Conservation (phyloP, 441 rosid species). For the Codiaeum variegatum region DNA sequence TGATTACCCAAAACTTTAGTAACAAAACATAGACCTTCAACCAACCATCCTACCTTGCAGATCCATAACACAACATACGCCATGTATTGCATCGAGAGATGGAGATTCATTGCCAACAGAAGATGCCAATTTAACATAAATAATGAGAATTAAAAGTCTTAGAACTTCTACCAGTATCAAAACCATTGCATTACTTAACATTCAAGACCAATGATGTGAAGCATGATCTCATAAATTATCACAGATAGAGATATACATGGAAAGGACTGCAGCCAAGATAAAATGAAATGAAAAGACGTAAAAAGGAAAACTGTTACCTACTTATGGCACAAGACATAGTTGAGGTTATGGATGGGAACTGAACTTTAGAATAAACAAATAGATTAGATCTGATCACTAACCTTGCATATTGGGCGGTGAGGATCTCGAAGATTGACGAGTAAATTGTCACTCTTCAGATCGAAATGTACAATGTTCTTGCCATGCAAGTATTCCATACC, state of each 20-base stretch:
- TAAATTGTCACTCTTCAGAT: constrained; percentile 72
- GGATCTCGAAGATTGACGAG: constrained; percentile 80
- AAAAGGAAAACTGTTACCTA: background rate
- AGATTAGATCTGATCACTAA: constrained; percentile 24
- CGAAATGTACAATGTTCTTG: constrained; percentile 70
- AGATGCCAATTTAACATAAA: background rate
- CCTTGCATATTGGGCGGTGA: constrained; percentile 75
- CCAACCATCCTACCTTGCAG: background rate
- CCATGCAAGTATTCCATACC: constrained; percentile 79
- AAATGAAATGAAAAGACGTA: background rate
- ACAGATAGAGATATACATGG: background rate
- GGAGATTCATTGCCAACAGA: background rate
- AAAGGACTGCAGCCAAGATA: background rate
- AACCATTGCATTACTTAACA: background rate
- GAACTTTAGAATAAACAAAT: background rate
- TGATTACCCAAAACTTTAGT: background rate
- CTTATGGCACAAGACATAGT: background rate
- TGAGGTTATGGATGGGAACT: background rate
- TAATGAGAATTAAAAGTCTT: background rate
- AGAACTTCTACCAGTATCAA: background rate
- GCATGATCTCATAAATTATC: background rate
- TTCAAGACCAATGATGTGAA: background rate
- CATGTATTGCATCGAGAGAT: background rate
- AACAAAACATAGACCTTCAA: background rate
- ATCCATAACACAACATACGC: background rate